Evolutionary conservation across 768 basidiomycete species (phyloP).

Genomic region (Tubosaeta brunneosetosa): DNA sequence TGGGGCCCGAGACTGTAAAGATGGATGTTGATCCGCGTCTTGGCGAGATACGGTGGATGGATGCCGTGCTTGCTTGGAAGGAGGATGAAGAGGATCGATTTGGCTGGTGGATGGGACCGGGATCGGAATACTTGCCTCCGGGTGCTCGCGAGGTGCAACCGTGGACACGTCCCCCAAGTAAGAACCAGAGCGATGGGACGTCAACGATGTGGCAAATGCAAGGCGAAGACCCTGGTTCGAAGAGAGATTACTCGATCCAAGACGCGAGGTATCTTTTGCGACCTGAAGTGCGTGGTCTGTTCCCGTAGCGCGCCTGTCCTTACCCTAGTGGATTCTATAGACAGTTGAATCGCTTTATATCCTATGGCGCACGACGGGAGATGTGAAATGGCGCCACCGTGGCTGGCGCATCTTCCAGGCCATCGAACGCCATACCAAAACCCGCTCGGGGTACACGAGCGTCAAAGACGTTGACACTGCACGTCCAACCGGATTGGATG

Average conservation of each 20-base stretch:
- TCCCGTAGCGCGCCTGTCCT: neutral
- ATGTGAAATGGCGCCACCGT: conserved; percentile 62
- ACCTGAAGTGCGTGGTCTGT: conserved; percentile 55
- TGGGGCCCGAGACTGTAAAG: conserved; percentile 53
- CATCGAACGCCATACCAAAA: conserved; percentile 55
- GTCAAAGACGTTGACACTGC: conserved; percentile 41
- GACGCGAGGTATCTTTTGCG: conserved; percentile 52
- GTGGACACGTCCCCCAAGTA: conserved; percentile 11
- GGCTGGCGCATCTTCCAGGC: conserved; percentile 70
- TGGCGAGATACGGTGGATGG: conserved; percentile 21
- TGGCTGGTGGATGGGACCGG: neutral
- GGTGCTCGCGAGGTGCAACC: conserved; percentile 40
- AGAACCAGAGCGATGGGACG: conserved; percentile 6
- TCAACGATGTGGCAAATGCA: neutral
- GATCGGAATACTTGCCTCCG: conserved; percentile 41
- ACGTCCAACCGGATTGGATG: conserved; percentile 38
- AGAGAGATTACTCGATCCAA: conserved; percentile 51
- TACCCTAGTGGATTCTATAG: conserved; percentile 30
- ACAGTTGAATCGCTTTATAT: conserved; percentile 70
- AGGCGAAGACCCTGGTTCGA: neutral
- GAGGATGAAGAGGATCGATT: conserved; percentile 11
- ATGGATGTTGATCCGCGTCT: conserved; percentile 12
- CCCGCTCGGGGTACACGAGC: conserved; percentile 55
- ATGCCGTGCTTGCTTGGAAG: conserved; percentile 44
- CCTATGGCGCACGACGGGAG: conserved; percentile 67